Conservation (phyloP, 441 rosid genomes). For the Populus hybrid region DNA sequence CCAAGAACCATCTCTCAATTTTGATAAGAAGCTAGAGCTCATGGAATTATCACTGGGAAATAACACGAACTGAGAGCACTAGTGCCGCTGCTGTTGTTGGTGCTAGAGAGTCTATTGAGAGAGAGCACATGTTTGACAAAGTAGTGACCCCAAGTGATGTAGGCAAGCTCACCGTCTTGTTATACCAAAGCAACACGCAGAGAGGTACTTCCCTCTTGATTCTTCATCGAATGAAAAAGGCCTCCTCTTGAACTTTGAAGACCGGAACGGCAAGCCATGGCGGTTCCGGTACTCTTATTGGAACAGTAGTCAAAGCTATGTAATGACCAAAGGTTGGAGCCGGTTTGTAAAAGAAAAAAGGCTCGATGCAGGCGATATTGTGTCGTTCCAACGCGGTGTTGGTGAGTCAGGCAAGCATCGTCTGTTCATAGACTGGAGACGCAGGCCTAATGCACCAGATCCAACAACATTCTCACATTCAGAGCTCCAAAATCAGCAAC, state of each 20-base stretch:
- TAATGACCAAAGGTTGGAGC: slow-evolving; percentile 96
- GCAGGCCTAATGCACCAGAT: slow-evolving; percentile 60
- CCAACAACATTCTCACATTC: slow-evolving; percentile 31
- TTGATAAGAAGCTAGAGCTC: slow-evolving; percentile 28
- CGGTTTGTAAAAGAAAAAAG: slow-evolving; percentile 97
- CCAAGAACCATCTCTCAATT: slow-evolving; percentile 23
- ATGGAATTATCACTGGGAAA: slow-evolving; percentile 64
- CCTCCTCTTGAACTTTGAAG: slow-evolving; percentile 79
- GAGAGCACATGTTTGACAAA: slow-evolving; percentile 39
- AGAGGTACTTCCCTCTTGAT: slow-evolving; percentile 83
- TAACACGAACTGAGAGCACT: slow-evolving; percentile 14
- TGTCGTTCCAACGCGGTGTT: slow-evolving; percentile 79
- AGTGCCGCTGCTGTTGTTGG: slow-evolving; percentile 11
- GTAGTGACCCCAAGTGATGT: slow-evolving; percentile 61
- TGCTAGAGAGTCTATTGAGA: slow-evolving; percentile 18
- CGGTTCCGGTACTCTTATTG: slow-evolving; percentile 92
- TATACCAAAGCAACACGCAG: slow-evolving; percentile 95
- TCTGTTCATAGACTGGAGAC: slow-evolving; percentile 86
- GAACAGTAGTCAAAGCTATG: slow-evolving; percentile 40
- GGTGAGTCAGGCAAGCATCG: slow-evolving; percentile 60
- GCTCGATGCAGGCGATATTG: slow-evolving; percentile 90
- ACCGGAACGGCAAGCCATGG: slow-evolving; percentile 85
- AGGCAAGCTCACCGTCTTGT: slow-evolving; percentile 93
- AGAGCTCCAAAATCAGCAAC: slow-evolving; percentile 47
- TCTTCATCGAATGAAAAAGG: slow-evolving; percentile 77